These are phyloP conservation scores for Emergomyces orientalis DNA, from an alignment of 2,329 filamentous ascomycete species.

Conservation along the genomic window DNA sequence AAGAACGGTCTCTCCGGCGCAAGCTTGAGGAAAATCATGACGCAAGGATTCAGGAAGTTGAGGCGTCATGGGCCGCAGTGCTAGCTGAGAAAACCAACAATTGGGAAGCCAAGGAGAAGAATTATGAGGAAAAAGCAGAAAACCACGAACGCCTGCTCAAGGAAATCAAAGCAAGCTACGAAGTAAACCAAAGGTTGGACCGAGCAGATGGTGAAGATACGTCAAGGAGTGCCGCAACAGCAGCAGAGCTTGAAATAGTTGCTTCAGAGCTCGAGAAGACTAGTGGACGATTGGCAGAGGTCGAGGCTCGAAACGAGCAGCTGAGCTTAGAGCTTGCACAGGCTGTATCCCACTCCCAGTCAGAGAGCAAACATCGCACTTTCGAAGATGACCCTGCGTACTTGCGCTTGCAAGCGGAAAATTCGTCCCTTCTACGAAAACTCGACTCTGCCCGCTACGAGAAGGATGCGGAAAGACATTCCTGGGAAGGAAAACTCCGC, in stretches of 20 bases:
- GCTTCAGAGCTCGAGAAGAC: constrained; percentile 85
- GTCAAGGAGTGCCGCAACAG: constrained; percentile 59
- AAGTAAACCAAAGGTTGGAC: constrained; percentile 84
- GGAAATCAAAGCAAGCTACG: constrained; percentile 93
- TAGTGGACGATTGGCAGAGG: constrained; percentile 73
- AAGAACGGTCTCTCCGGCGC: constrained; percentile 63
- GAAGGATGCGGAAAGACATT: constrained; percentile 68
- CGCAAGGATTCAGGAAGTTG: constrained; percentile 74
- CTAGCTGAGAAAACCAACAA: constrained; percentile 91
- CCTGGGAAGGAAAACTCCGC: constrained; percentile 65
- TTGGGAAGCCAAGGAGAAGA: constrained; percentile 88
- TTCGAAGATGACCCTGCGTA: constrained; percentile 86
- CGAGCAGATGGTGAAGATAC: constrained; percentile 54
- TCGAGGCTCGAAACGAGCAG: constrained; percentile 91
- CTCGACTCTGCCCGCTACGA: constrained; percentile 76
- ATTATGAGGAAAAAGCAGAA: constrained; percentile 84
- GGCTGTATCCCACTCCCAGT: constrained; percentile 61
- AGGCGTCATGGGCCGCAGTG: constrained; percentile 81
- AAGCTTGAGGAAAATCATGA: constrained; percentile 70
- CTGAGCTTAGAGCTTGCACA: constrained; percentile 84
- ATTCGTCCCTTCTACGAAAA: constrained; percentile 81
- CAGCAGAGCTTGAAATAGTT: constrained; percentile 88
- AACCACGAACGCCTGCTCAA: constrained; percentile 85
- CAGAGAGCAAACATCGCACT: constrained; percentile 47
- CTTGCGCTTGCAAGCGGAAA: constrained; percentile 82